phyloP scores from a whole-genome alignment of 1,139 yeast genomes.

The Yamadazyma taylorii region DNA sequence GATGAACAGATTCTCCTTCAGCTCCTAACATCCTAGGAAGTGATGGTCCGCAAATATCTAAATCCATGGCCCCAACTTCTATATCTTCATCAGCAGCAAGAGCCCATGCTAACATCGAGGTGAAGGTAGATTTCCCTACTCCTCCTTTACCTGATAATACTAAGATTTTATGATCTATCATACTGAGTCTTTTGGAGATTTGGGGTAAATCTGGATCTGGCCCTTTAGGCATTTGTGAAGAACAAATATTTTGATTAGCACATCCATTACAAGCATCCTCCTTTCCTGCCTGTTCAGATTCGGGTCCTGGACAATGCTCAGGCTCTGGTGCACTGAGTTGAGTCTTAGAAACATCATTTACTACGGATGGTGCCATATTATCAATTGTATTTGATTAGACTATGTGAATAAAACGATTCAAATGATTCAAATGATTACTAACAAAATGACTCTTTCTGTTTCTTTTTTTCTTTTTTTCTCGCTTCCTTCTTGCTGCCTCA shows the following conservation, averaged over 20 bases:
- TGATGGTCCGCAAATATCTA: constrained; percentile 97
- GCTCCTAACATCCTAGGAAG: constrained; percentile 95
- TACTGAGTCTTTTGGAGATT: constrained; percentile 66
- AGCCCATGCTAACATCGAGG: constrained; percentile 95
- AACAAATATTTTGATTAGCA: constrained; percentile 89
- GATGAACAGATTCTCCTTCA: constrained; percentile 80
- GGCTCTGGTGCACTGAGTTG: constrained; percentile 64
- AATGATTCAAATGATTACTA: no score
- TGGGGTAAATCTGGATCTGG: constrained; percentile 92
- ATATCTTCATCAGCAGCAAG: constrained; percentile 82
- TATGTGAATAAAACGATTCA: no score
- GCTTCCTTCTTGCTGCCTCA: no score
- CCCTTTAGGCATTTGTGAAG: constrained; percentile 79
- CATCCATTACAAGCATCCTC: constrained; percentile 95
- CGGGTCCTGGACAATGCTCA: constrained; percentile 98
- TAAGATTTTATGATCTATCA: constrained; percentile 77
- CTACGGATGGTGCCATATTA: constrained; percentile 25
- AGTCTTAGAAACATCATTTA: constrained; percentile 16
- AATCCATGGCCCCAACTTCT: constrained; percentile 95
- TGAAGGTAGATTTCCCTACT: constrained; percentile 95
- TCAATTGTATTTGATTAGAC: no score
- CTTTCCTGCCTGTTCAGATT: constrained; percentile 88
- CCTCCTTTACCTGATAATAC: constrained; percentile 98
- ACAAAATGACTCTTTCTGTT: no score
- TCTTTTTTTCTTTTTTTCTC: no score